Evolutionary conservation across 2,329 filamentous ascomycete species (phyloP), one percentile per base, ranked within the genome.

Genomic region (Gaeumannomyces sp.): DNA sequence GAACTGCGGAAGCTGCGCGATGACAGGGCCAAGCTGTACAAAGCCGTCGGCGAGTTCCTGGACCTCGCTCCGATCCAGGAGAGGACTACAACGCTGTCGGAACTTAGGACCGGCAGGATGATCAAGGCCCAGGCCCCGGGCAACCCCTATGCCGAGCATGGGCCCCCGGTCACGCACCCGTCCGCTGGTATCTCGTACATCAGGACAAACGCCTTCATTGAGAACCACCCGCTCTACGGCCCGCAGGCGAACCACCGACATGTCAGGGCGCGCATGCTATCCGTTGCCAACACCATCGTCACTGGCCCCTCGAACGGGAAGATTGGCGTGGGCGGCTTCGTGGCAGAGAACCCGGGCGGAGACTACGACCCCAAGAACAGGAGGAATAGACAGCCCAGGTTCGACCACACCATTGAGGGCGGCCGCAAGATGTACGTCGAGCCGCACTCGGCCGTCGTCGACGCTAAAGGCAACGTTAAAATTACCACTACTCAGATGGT

Each of bases 171-270:
- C 10, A 85, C 83, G 27, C 85, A 88, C 68, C 86, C 86, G 4
- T 88, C 85, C 19, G 86, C 83, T 38, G 85, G 85, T 66, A 77
- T 88, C 63, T 86, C 85, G 64, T 88, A 88, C 73, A 76, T 88
- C 65, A 82, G 85, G 63, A 85, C 84, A 1, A 74, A 74, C 53
- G 78, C 80, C 56, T 84, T 78, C 73, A 74, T 84, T 69, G 81
- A 85, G 66, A 88, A 88, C 73, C 85, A 88, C 72, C 82, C 85
- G 2, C 69, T 86, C 28, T 87, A 87, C 70, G 85, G 85, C 2
- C 85, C 86, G 13, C 85, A 87, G 71, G 76, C 72, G 64, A 68
- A 77, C 31, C 81, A 80, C 67, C 70, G 79, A 6, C 80, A 84
- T 6, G 76, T 82, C n/a, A 71, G 80, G 70, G 79, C 80, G 22